Percentiles rank a stretch among this genome's conserved stretches.
These are phyloP conservation scores for Akebia trifoliata DNA, from an alignment of 164 flowering plant species.

Conservation along the genomic window DNA sequence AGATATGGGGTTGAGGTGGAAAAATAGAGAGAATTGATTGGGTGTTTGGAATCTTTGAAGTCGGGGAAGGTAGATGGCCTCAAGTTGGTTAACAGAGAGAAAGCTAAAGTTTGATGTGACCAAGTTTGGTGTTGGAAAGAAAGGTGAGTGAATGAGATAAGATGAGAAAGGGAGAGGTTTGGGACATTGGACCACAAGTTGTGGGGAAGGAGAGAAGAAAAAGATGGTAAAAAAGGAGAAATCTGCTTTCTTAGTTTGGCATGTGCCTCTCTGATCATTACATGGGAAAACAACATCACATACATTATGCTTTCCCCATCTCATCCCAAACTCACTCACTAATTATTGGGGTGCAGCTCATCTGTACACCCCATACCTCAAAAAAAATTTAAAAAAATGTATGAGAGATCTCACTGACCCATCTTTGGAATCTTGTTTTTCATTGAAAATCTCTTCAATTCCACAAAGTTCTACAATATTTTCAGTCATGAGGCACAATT, in stretches of 20 bases:
- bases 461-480: no score
- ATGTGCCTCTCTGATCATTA: conserved; percentile 41
- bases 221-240: conserved; percentile 6
- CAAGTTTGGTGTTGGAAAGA: conserved; percentile 41
- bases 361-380: no score
- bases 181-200: conserved; percentile 38
- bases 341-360: conserved; percentile 26
- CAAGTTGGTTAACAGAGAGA: conserved; percentile 2
- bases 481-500: no score
- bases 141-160: conserved; percentile 30
- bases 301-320: conserved; percentile 14
- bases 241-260: conserved; percentile 20
- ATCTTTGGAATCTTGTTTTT: no score
- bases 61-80: conserved; percentile 12
- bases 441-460: no score
- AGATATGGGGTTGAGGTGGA: neutral
- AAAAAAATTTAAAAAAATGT: no score
- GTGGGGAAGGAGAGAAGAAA: conserved; percentile 17
- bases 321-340: conserved; percentile 20
- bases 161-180: conserved; percentile 26
- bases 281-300: conserved; percentile 16
- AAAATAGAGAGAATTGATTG: conserved; percentile 22
- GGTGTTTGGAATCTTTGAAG: conserved; percentile 38
- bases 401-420: no score
- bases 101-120: conserved; percentile 42